These are phyloP conservation scores for Boletus subcaerulescens DNA, from an alignment of 768 basidiomycete genomes.

Conservation along the genomic window DNA sequence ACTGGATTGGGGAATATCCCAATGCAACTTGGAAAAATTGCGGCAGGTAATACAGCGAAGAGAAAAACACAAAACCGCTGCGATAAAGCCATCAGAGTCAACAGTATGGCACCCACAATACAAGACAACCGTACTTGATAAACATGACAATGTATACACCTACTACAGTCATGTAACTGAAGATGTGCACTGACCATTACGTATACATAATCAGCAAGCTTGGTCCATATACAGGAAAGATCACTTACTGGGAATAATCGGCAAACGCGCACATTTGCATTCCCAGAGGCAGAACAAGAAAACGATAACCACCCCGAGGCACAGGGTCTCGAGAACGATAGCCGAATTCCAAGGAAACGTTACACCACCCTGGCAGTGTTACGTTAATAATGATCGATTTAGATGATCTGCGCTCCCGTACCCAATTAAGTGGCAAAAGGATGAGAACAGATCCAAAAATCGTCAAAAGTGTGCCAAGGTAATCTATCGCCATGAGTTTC, in stretches of 20 bases:
- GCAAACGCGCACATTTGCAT: constrained; percentile 64
- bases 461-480: not conserved
- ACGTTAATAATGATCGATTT: not conserved
- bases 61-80: constrained; percentile 60
- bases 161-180: constrained; percentile 60
- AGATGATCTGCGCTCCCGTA: not conserved
- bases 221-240: not conserved
- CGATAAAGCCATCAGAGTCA: not conserved
- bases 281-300: constrained; percentile 67
- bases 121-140: constrained; percentile 47
- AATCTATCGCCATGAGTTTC: not conserved
- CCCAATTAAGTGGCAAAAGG: not conserved
- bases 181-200: constrained; percentile 57
- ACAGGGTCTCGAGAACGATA: not conserved
- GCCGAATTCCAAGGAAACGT: not conserved
- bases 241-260: constrained; percentile 64
- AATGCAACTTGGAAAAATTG: constrained; percentile 72
- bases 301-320: constrained; percentile 39
- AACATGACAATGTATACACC: constrained; percentile 71
- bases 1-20: constrained; percentile 31
- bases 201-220: not conserved
- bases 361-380: not conserved
- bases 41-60: constrained; percentile 66
- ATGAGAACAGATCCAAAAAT: not conserved
- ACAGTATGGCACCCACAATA: not conserved